These are phyloP conservation scores for Aspergillus pseudoterreus DNA, from an alignment of 2,329 filamentous ascomycete species.

Conservation along the genomic window DNA sequence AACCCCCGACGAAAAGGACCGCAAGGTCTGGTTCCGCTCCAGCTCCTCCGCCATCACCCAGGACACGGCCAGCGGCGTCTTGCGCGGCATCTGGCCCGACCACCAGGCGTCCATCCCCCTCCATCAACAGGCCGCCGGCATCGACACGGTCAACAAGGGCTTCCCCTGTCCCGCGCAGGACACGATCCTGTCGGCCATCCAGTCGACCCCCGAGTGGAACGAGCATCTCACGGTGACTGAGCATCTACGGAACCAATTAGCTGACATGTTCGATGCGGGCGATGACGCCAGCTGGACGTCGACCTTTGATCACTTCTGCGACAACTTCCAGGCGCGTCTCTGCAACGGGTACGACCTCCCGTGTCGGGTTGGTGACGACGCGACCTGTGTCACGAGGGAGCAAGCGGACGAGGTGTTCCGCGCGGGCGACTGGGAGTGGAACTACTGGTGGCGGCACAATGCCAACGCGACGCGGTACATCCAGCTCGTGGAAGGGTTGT, in stretches of 20 bases:
- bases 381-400: conserved; percentile 27
- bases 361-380: conserved; percentile 25
- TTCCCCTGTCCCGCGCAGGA: conserved; percentile 29
- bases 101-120: conserved; percentile 30
- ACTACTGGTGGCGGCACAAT: conserved; percentile 38
- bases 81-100: conserved; percentile 37
- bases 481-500: conserved; percentile 34
- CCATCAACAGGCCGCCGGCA: conserved; percentile 33
- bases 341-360: conserved; percentile 39
- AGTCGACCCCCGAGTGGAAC: conserved; percentile 32
- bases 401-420: conserved; percentile 38
- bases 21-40: conserved; percentile 34
- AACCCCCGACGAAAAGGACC: conserved; percentile 18
- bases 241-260: conserved; percentile 25
- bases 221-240: conserved; percentile 32
- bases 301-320: conserved; percentile 39
- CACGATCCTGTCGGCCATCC: conserved; percentile 20
- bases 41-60: conserved; percentile 36
- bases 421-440: conserved; percentile 42
- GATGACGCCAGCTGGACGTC: conserved; percentile 26
- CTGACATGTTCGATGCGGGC: conserved; percentile 28
- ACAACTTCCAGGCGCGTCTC: conserved; percentile 40
- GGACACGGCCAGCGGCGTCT: conserved; percentile 33
- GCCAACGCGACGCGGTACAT: conserved; percentile 34
- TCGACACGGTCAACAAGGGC: conserved; percentile 36